Conservation (phyloP, 169 alveolate genomes). For the Cryptosporidium andersoni region DNA sequence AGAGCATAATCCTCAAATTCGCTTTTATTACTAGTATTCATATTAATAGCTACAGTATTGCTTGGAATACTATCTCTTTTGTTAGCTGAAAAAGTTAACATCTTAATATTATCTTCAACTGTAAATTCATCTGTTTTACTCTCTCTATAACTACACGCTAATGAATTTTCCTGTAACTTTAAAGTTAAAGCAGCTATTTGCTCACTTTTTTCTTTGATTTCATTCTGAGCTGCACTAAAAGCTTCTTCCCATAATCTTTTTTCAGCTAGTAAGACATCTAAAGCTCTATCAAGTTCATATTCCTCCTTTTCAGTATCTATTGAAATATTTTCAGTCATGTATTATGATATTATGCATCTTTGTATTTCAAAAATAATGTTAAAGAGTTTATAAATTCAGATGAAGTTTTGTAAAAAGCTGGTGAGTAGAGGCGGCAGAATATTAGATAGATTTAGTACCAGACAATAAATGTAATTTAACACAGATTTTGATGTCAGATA, state of each 20-base stretch:
- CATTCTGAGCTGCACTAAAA: constrained; percentile 42
- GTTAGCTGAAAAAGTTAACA: no score
- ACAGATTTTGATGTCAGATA: no score
- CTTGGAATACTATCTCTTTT: not conserved
- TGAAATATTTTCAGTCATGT: not conserved
- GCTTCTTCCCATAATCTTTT: constrained; percentile 65
- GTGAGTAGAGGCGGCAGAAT: no score
- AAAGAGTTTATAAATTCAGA: no score
- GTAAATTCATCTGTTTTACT: not conserved
- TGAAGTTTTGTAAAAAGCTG: no score
- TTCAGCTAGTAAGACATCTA: constrained; percentile 30
- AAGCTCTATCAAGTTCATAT: constrained; percentile 46
- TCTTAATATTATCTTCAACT: no score
- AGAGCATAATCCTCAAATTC: not conserved
- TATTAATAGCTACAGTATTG: constrained; percentile 13
- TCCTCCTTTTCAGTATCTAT: not conserved
- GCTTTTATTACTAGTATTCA: not conserved
- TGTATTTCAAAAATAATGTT: no score
- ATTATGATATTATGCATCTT: no score
- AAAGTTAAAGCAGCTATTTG: constrained; percentile 36
- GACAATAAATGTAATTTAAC: no score
- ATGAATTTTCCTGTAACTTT: not conserved
- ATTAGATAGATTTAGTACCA: no score
- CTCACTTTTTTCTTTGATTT: constrained; percentile 21
- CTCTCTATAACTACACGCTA: not conserved